phyloP scores from a whole-genome alignment of 768 basidiomycete genomes.

The Sarcodon sp. region DNA sequence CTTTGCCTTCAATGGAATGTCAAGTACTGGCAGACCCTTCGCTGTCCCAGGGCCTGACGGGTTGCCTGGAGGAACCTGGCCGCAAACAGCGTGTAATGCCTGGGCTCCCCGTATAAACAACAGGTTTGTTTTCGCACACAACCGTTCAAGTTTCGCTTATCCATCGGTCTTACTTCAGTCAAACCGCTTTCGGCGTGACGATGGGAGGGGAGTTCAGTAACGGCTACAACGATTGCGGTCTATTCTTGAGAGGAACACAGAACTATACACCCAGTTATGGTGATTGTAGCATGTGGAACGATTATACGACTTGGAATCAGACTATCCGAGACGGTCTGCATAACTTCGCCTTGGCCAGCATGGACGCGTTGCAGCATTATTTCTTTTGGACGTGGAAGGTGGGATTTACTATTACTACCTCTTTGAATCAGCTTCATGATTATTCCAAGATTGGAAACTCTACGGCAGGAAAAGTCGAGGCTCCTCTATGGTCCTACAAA shows the following conservation, averaged over 20 bases:
- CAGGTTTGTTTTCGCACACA: constrained; percentile 16
- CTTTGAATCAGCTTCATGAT: neutral
- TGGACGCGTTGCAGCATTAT: constrained; percentile 56
- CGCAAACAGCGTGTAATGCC: constrained; percentile 24
- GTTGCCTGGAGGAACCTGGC: constrained; percentile 15
- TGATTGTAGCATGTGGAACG: constrained; percentile 30
- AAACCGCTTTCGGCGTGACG: constrained; percentile 47
- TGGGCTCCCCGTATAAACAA: constrained; percentile 33
- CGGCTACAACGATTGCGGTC: constrained; percentile 53
- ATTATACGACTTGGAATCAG: constrained; percentile 35
- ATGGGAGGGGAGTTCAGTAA: constrained; percentile 65
- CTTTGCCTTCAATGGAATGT: constrained; percentile 22
- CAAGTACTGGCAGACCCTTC: constrained; percentile 20
- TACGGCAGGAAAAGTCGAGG: constrained; percentile 27
- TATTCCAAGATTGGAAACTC: constrained; percentile 22
- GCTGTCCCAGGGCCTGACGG: constrained; percentile 2
- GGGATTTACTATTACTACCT: neutral
- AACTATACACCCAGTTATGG: constrained; percentile 9
- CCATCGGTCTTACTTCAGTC: constrained; percentile 17
- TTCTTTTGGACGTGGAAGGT: constrained; percentile 80
- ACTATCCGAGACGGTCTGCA: constrained; percentile 36
- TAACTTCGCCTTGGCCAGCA: constrained; percentile 37
- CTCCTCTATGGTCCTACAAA: constrained; percentile 59
- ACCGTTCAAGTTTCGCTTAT: neutral
- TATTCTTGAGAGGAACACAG: constrained; percentile 23